Evolutionary conservation across 208 protist species (phyloP).

Genomic region (Herpetomonas tarakana): DNA sequence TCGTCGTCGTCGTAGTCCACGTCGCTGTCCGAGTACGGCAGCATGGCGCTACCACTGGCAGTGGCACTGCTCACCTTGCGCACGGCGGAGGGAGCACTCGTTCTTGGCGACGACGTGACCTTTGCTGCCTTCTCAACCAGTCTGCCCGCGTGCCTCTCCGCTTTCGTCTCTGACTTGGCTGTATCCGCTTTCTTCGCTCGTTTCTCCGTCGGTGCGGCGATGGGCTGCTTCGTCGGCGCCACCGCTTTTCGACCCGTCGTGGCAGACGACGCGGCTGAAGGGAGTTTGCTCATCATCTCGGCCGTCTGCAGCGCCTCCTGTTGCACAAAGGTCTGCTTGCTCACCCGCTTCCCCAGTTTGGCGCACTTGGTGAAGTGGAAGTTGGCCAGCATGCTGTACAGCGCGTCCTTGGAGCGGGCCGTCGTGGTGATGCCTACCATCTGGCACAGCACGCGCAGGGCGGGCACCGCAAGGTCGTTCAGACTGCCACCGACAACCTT

Average conservation of each 20-base stretch:
- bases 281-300: slow-evolving; percentile 35
- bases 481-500: slow-evolving; percentile 71
- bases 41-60: neutral
- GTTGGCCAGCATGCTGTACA: slow-evolving; percentile 78
- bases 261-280: slow-evolving; percentile 3
- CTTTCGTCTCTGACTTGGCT: neutral
- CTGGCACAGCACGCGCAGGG: slow-evolving; percentile 65
- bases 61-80: neutral
- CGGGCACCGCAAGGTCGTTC: slow-evolving; percentile 51
- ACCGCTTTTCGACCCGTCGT: slow-evolving; percentile 10
- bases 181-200: neutral
- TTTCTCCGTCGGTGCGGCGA: neutral
- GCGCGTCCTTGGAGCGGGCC: slow-evolving; percentile 40
- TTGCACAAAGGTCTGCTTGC: slow-evolving; percentile 39
- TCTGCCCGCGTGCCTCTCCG: no score
- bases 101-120: no score
- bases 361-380: slow-evolving; percentile 86
- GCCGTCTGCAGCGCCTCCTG: slow-evolving; percentile 46
- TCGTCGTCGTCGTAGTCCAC: slow-evolving; percentile 17
- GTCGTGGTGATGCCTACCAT: slow-evolving; percentile 65
- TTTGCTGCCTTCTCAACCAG: no score
- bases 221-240: neutral
- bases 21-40: slow-evolving; percentile 18
- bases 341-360: slow-evolving; percentile 81
- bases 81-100: no score